Percentiles rank a stretch among this genome's conserved stretches.
phyloP scores from a whole-genome alignment of 768 basidiomycete species.

The Auricularia sp. region DNA sequence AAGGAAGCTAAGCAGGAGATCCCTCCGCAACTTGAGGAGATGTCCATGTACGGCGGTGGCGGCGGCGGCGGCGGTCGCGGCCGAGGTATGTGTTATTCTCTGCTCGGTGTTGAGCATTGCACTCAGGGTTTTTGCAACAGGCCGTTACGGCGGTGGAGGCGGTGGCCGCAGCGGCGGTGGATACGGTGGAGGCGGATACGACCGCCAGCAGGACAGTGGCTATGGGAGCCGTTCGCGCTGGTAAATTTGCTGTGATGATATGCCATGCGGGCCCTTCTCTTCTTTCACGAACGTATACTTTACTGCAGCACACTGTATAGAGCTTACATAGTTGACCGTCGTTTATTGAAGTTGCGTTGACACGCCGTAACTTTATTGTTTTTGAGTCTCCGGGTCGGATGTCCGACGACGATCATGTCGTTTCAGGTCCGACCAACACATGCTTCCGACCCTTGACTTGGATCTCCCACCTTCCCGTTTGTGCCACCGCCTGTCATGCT shows the following conservation, averaged over 20 bases:
- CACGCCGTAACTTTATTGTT: not conserved
- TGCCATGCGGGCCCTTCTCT: not conserved
- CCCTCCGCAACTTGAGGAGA: constrained; percentile 86
- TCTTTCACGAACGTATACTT: not conserved
- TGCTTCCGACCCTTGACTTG: not conserved
- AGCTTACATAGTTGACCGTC: not conserved
- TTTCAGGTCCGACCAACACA: not conserved
- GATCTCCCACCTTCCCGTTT: constrained; percentile 1
- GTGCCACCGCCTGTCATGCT: constrained; percentile 8
- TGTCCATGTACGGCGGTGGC: constrained; percentile 79
- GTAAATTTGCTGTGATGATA: not conserved
- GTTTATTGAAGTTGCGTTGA: not conserved
- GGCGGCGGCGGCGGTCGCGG: constrained; percentile 62
- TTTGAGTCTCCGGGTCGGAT: not conserved
- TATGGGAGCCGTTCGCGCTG: constrained; percentile 1
- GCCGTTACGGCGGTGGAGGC: constrained; percentile 45
- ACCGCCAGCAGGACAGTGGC: constrained; percentile 21
- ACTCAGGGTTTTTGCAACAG: constrained; percentile 24
- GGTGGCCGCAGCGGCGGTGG: constrained; percentile 20
- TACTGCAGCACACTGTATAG: not conserved
- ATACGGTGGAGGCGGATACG: constrained; percentile 14
- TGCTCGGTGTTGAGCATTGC: not conserved
- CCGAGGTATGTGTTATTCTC: not conserved
- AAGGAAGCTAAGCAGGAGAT: constrained; percentile 78
- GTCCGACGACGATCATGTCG: not conserved